These are phyloP conservation scores for Dothideomycetes sp. DNA, from an alignment of 2,329 filamentous ascomycete species.

Conservation along the genomic window DNA sequence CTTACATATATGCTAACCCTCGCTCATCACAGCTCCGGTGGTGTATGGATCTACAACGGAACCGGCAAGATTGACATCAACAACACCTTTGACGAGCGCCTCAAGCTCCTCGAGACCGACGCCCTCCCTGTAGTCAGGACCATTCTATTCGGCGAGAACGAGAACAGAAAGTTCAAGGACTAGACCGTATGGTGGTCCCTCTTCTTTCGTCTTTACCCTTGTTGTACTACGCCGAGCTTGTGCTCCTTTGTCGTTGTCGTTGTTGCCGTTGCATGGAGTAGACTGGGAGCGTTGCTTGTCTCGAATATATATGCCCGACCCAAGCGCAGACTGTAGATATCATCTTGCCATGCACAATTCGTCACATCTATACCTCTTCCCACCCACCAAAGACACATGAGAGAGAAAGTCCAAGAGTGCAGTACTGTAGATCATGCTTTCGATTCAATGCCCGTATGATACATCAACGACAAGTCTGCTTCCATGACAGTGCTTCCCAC, in stretches of 20 bases:
- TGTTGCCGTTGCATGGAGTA: neutral
- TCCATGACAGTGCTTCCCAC: no score
- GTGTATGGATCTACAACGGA: constrained; percentile 68
- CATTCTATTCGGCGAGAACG: constrained; percentile 86
- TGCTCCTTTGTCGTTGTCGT: neutral
- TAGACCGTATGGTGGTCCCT: constrained; percentile 33
- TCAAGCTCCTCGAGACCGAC: constrained; percentile 73
- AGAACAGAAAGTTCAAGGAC: constrained; percentile 91
- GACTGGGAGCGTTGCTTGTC: neutral
- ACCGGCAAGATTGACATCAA: constrained; percentile 94
- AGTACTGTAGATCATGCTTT: no score
- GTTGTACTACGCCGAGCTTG: no score
- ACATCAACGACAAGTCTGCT: no score
- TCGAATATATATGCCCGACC: neutral
- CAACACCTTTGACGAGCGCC: constrained; percentile 91
- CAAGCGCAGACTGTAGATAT: neutral
- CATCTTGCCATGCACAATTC: neutral
- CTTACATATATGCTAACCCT: constrained; percentile 19
- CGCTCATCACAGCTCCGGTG: constrained; percentile 58
- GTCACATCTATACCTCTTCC: no score
- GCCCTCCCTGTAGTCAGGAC: constrained; percentile 76
- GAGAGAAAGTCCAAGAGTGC: no score
- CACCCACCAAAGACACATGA: no score
- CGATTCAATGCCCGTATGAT: no score
- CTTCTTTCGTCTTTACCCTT: neutral